Conservation (phyloP, 1,284 basidiomycete genomes). For the Schizophyllum commune region DNA sequence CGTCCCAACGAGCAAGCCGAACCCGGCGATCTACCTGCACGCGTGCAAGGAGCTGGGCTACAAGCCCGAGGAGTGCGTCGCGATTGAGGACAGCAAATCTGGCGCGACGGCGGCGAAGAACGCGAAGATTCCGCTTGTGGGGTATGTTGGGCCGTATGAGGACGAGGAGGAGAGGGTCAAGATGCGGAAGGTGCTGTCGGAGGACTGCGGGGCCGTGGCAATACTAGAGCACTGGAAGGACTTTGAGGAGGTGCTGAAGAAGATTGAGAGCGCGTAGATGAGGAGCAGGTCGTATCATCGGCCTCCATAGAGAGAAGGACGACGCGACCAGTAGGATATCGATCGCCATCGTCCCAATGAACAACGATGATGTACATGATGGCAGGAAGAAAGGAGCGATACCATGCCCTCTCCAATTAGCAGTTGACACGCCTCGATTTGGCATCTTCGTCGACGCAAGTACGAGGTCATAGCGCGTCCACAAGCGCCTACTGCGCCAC, state of each 20-base stretch:
- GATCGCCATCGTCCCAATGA: background rate
- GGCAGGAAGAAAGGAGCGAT: background rate
- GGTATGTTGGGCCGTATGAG: constrained; percentile 18
- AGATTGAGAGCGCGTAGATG: constrained; percentile 7
- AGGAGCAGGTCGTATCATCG: no score
- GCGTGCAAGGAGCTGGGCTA: constrained; percentile 18
- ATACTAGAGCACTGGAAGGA: constrained; percentile 19
- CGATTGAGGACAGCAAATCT: constrained; percentile 20
- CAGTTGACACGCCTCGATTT: no score
- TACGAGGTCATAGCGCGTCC: background rate
- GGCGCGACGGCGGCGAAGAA: constrained; percentile 16
- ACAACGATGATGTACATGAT: background rate
- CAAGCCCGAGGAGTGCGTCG: constrained; percentile 15
- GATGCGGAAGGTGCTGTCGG: constrained; percentile 14
- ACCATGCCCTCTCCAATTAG: no score
- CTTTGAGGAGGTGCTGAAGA: constrained; percentile 14
- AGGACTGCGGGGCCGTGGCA: constrained; percentile 15
- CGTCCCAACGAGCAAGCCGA: constrained; percentile 20
- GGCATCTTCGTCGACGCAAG: background rate
- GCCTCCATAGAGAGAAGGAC: no score
- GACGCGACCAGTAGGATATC: no score
- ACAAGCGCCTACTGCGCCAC: background rate
- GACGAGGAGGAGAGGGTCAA: constrained; percentile 12
- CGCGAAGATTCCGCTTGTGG: constrained; percentile 17
- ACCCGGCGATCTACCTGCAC: constrained; percentile 20